Percentiles rank a stretch among this genome's conserved stretches.
Evolutionary conservation across 495 filamentous ascomycete genomes (phyloP).

Genomic region (Rhypophila decipiens): DNA sequence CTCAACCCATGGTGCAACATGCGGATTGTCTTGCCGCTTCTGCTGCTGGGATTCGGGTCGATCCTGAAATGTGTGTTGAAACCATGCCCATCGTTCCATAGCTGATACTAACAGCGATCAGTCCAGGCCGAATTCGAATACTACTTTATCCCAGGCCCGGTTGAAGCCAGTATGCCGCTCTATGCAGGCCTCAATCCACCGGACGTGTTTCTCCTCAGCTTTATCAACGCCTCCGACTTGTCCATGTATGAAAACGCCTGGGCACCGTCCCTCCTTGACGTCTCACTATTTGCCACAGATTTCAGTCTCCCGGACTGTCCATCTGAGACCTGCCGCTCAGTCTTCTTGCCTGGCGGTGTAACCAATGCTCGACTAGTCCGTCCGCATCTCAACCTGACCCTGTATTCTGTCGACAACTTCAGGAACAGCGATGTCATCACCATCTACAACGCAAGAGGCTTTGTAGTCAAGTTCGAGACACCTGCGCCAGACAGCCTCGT

Average conservation of each 20-base stretch:
- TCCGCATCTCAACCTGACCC: slow-evolving; percentile 8
- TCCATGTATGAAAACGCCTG: slow-evolving; percentile 7
- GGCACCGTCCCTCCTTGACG: slow-evolving; percentile 5
- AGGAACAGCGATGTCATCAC: slow-evolving; percentile 4
- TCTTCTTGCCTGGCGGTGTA: slow-evolving; percentile 10
- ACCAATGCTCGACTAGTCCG: neutral
- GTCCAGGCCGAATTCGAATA: slow-evolving; percentile 12
- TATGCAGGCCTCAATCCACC: slow-evolving; percentile 7
- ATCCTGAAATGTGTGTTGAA: slow-evolving; percentile 8
- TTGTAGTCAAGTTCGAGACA: slow-evolving; percentile 6
- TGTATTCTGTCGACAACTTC: slow-evolving; percentile 5
- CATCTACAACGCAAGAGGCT: slow-evolving; percentile 9
- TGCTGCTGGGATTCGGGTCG: slow-evolving; percentile 3
- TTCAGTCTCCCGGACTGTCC: slow-evolving; percentile 2
- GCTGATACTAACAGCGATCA: neutral
- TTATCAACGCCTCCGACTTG: slow-evolving; percentile 2
- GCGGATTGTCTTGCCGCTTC: neutral
- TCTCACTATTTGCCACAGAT: slow-evolving; percentile 4
- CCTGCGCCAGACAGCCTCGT: neutral
- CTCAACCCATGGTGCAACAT: slow-evolving; percentile 5
- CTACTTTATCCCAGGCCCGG: slow-evolving; percentile 4
- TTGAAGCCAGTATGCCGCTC: slow-evolving; percentile 1
- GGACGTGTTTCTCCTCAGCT: neutral
- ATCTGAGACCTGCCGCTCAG: slow-evolving; percentile 1
- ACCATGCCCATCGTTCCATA: neutral